phyloP scores from a whole-genome alignment of 1,284 basidiomycete genomes.

The Trichosporon sp. region DNA sequence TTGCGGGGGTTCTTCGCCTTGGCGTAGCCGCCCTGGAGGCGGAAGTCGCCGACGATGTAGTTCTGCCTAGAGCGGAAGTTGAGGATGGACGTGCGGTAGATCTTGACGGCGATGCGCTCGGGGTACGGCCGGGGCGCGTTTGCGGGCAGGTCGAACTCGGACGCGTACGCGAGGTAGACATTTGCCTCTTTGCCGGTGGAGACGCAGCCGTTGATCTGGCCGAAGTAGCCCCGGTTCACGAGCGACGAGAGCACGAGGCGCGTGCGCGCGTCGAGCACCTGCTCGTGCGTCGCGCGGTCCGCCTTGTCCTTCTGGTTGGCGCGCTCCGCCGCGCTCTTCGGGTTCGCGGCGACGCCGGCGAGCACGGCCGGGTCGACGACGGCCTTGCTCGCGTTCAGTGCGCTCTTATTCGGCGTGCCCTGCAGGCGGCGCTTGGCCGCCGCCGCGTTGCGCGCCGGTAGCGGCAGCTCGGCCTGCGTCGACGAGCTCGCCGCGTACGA shows the following conservation, averaged over 20 bases:
- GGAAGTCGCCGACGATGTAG: slow-evolving; percentile 84
- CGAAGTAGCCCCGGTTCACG: slow-evolving; percentile 77
- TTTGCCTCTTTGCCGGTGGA: slow-evolving; percentile 97
- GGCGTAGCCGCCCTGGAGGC: slow-evolving; percentile 89
- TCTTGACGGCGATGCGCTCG: slow-evolving; percentile 80
- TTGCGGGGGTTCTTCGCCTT: slow-evolving; percentile 86
- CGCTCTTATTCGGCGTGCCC: slow-evolving; percentile 1
- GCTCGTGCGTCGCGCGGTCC: slow-evolving; percentile 89
- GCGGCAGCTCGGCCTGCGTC: slow-evolving; percentile 19
- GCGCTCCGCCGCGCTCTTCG: slow-evolving; percentile 78
- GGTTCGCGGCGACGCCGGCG: slow-evolving; percentile 74
- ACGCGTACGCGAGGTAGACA: slow-evolving; percentile 79
- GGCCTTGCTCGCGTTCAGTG: slow-evolving; percentile 59
- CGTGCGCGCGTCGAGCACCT: slow-evolving; percentile 87
- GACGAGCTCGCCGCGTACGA: slow-evolving; percentile 50
- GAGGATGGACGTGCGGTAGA: slow-evolving; percentile 97
- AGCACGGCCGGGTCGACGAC: slow-evolving; percentile 57
- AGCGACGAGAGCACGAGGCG: slow-evolving; percentile 87
- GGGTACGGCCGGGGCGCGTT: slow-evolving; percentile 53
- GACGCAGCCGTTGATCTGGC: slow-evolving; percentile 86
- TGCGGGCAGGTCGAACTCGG: slow-evolving; percentile 52
- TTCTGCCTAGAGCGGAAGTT: slow-evolving; percentile 95
- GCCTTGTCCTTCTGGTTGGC: slow-evolving; percentile 88
- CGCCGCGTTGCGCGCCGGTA: slow-evolving; percentile 38
- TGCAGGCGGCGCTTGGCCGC: not conserved